Percentiles rank a stretch among this genome's conserved stretches.
Evolutionary conservation across 2,329 filamentous ascomycete species (phyloP).

Genomic region (Aspergillus clavatus): DNA sequence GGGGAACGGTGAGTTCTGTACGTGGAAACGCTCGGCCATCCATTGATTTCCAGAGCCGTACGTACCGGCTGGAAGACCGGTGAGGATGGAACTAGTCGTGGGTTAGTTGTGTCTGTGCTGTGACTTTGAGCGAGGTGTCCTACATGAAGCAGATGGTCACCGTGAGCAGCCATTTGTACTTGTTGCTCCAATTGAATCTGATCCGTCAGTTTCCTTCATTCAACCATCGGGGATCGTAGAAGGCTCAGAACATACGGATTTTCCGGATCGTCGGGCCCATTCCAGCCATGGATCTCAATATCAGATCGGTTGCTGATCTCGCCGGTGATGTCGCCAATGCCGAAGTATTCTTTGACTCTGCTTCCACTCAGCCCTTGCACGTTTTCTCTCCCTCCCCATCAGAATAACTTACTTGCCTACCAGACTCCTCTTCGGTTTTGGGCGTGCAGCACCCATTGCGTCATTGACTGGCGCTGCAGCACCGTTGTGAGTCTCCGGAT

Average conservation of each 20-base stretch:
- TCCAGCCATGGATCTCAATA: background rate
- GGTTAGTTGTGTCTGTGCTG: no score
- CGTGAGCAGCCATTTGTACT: background rate
- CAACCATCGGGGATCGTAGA: no score
- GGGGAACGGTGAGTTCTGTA: conserved; percentile 19
- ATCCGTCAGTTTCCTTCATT: background rate
- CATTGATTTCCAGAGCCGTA: background rate
- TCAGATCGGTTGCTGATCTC: background rate
- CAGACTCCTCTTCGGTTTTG: background rate
- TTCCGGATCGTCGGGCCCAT: background rate
- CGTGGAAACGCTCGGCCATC: background rate
- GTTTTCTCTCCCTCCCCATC: background rate
- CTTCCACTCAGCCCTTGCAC: background rate
- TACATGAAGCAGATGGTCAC: background rate
- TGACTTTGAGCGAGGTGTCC: no score
- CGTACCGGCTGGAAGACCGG: background rate
- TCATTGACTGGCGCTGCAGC: background rate
- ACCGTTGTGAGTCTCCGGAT: background rate
- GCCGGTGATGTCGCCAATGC: background rate
- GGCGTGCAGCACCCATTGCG: background rate
- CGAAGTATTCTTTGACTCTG: background rate
- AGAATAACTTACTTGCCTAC: background rate
- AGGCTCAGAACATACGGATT: background rate
- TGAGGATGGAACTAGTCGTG: background rate
- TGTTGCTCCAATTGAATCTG: background rate